Conservation (phyloP, 176 grass and related monocot genomes). For the Carex myosuroides region DNA sequence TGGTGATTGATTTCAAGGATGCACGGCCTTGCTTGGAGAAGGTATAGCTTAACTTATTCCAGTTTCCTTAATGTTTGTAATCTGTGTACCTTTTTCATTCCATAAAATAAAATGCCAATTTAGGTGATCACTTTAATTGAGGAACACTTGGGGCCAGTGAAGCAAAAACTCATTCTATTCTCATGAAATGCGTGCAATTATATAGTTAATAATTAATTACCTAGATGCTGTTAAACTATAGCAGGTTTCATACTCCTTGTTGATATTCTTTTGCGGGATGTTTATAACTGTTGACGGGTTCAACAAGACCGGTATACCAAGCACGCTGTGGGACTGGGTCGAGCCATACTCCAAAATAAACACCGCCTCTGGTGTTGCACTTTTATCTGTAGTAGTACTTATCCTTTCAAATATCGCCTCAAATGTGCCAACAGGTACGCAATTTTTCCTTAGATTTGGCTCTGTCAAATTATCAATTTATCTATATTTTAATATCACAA, state of each 20-base stretch:
- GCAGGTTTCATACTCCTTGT: conserved; percentile 88
- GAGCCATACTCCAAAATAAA: conserved; percentile 72
- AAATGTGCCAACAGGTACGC: conserved; percentile 87
- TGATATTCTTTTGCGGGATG: conserved; percentile 99
- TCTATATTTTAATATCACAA: neutral
- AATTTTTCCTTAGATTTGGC: neutral
- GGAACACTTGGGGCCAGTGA: no score
- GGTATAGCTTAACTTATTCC: conserved; percentile 32
- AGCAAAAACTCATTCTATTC: neutral
- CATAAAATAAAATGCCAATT: neutral
- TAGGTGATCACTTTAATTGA: no score
- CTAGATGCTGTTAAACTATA: neutral
- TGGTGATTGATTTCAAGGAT: conserved; percentile 89
- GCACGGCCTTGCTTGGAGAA: conserved; percentile 84
- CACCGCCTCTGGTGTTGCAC: conserved; percentile 39
- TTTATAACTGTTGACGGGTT: conserved; percentile 97
- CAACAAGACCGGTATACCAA: conserved; percentile 85
- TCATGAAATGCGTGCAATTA: neutral
- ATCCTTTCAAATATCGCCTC: conserved; percentile 93
- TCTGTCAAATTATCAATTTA: neutral
- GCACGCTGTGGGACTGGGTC: conserved; percentile 68
- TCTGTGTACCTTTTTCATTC: neutral
- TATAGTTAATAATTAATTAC: neutral
- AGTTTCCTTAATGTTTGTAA: neutral
- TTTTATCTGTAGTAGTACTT: conserved; percentile 69